Percentiles rank a stretch among this genome's conserved stretches.
Evolutionary conservation across 2,329 filamentous ascomycete species (phyloP).

Genomic region (Aspergillus costaricaensis): DNA sequence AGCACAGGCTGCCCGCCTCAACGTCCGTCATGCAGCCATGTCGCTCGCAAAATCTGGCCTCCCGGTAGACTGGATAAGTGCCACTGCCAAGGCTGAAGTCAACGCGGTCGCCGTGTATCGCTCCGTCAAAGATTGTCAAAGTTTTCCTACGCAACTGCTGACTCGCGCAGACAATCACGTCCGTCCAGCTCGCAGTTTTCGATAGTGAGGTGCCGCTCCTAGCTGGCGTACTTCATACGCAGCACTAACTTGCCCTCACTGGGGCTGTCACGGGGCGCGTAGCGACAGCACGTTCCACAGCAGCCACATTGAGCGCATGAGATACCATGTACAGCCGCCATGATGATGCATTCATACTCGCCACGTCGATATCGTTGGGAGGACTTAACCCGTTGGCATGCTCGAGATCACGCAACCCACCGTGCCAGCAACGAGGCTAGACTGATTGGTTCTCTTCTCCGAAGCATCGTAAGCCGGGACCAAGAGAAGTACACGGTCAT

Average conservation of each 20-base stretch:
- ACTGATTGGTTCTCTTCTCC: background rate
- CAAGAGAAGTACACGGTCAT: background rate
- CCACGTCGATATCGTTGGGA: background rate
- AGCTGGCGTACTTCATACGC: background rate
- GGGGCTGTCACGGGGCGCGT: background rate
- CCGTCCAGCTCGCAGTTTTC: background rate
- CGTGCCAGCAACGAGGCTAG: background rate
- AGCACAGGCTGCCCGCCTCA: slow-evolving; percentile 2
- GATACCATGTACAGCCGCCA: background rate
- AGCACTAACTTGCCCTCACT: background rate
- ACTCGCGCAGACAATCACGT: background rate
- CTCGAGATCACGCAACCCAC: background rate
- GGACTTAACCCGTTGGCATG: background rate
- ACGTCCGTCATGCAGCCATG: slow-evolving; percentile 6
- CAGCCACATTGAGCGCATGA: slow-evolving; percentile 1
- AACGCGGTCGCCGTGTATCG: background rate
- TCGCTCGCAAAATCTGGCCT: background rate
- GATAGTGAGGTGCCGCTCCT: background rate
- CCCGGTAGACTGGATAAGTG: background rate
- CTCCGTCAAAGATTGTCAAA: background rate
- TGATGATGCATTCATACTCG: background rate
- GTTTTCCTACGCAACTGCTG: background rate
- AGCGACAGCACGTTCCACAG: slow-evolving; percentile 1
- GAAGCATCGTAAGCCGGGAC: background rate
- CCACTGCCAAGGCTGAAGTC: slow-evolving; percentile 2